Conservation (phyloP, 2,329 filamentous ascomycete genomes). For the Colletotrichum lupini region DNA sequence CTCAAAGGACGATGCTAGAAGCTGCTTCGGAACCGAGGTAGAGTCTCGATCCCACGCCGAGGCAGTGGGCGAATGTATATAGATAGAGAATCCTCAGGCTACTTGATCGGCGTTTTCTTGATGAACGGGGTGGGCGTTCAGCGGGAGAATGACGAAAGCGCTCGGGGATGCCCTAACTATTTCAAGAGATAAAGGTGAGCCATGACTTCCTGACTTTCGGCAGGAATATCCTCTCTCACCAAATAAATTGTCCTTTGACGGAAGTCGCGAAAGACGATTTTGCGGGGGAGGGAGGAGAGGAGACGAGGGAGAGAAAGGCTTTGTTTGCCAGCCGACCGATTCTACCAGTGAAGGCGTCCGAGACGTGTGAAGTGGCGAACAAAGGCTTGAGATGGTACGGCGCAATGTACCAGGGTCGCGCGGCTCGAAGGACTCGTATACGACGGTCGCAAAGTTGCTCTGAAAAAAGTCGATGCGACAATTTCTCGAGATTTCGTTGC, state of each 20-base stretch:
- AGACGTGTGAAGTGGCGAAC: constrained; percentile 39
- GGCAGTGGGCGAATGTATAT: background rate
- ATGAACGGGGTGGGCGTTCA: constrained; percentile 22
- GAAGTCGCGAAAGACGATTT: background rate
- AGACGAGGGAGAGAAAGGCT: background rate
- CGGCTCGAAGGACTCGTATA: constrained; percentile 46
- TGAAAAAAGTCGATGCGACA: constrained; percentile 30
- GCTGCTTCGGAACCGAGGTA: constrained; percentile 9
- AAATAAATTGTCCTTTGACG: constrained; percentile 9
- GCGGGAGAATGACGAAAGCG: constrained; percentile 14
- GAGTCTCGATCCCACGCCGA: constrained; percentile 11
- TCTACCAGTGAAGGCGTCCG: constrained; percentile 73
- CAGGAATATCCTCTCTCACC: constrained; percentile 36
- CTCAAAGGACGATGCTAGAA: constrained; percentile 20
- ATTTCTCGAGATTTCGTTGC: constrained; percentile 33
- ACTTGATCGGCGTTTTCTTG: constrained; percentile 13
- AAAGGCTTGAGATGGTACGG: constrained; percentile 33
- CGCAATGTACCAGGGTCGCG: constrained; percentile 44
- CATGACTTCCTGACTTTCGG: constrained; percentile 30
- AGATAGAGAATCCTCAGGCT: constrained; percentile 8
- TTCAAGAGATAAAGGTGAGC: constrained; percentile 28
- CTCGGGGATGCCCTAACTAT: constrained; percentile 16
- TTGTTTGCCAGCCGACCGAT: constrained; percentile 36
- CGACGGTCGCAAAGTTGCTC: constrained; percentile 35
- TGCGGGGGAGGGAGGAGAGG: background rate